Evolutionary conservation across 2,329 filamentous ascomycete species (phyloP).

Genomic region (Furcasterigmium furcatum): DNA sequence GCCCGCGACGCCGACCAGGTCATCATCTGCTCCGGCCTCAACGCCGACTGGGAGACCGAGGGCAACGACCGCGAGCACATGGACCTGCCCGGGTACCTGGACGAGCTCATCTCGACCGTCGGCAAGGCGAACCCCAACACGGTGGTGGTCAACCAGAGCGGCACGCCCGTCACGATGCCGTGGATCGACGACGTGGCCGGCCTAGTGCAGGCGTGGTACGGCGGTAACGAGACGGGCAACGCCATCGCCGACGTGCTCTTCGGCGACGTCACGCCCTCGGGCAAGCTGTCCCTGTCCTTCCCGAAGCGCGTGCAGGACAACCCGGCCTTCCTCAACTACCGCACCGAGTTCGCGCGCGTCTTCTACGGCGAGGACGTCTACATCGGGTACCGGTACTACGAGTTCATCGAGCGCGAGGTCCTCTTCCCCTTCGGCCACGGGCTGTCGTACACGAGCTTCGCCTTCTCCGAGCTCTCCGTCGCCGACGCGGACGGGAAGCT

Average conservation of each 20-base stretch:
- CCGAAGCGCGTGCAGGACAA: conserved; percentile 68
- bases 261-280: conserved; percentile 69
- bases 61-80: conserved; percentile 76
- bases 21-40: conserved; percentile 71
- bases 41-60: conserved; percentile 79
- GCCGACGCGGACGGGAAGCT: conserved; percentile 43
- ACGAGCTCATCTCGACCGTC: conserved; percentile 65
- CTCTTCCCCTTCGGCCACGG: conserved; percentile 81
- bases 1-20: conserved; percentile 73
- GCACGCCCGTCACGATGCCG: conserved; percentile 70
- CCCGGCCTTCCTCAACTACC: conserved; percentile 73
- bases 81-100: conserved; percentile 69
- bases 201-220: conserved; percentile 77
- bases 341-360: conserved; percentile 65
- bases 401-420: conserved; percentile 59
- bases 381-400: conserved; percentile 78
- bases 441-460: conserved; percentile 72
- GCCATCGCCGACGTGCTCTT: conserved; percentile 78
- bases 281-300: conserved; percentile 76
- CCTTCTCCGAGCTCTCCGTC: conserved; percentile 46
- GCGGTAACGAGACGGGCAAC: conserved; percentile 80
- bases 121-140: conserved; percentile 65
- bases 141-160: conserved; percentile 73
- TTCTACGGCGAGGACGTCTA: conserved; percentile 80
- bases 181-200: conserved; percentile 56